Percentiles rank a stretch among this genome's conserved stretches.
Conservation (phyloP, 2,329 filamentous ascomycete species). For the Botrytis tulipae region DNA sequence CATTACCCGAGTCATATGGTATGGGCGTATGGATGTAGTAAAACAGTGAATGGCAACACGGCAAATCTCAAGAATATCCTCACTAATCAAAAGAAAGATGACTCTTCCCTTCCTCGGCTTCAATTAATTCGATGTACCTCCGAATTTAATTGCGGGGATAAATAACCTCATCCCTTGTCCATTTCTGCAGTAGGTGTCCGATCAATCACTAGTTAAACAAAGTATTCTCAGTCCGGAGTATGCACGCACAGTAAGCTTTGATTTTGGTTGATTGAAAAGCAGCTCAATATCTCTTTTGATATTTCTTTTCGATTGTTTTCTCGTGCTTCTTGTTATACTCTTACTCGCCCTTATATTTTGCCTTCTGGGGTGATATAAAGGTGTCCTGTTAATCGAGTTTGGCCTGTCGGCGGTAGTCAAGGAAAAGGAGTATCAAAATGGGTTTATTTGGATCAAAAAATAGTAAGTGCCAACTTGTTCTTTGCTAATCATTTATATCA, state of each 20-base stretch:
- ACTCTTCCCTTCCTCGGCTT: not conserved
- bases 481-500: not conserved
- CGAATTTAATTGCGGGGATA: slow-evolving; percentile 10
- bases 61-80: not conserved
- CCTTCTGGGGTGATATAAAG: not conserved
- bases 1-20: not conserved
- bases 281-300: not conserved
- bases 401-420: not conserved
- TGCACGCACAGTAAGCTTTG: not conserved
- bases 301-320: not conserved
- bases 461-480: slow-evolving; percentile 3
- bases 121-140: not conserved
- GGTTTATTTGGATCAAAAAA: not conserved
- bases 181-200: not conserved
- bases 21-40: not conserved
- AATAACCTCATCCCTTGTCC: slow-evolving; percentile 7
- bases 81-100: not conserved
- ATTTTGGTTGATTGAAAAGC: slow-evolving; percentile 10
- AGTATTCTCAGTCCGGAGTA: not conserved
- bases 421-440: slow-evolving; percentile 6
- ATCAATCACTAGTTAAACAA: slow-evolving; percentile 8
- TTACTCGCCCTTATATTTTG: not conserved
- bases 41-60: not conserved
- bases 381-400: slow-evolving; percentile 6
- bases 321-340: not conserved